phyloP scores from a whole-genome alignment of 2,329 filamentous ascomycete genomes.

The Cadophora luteo-olivacea region DNA sequence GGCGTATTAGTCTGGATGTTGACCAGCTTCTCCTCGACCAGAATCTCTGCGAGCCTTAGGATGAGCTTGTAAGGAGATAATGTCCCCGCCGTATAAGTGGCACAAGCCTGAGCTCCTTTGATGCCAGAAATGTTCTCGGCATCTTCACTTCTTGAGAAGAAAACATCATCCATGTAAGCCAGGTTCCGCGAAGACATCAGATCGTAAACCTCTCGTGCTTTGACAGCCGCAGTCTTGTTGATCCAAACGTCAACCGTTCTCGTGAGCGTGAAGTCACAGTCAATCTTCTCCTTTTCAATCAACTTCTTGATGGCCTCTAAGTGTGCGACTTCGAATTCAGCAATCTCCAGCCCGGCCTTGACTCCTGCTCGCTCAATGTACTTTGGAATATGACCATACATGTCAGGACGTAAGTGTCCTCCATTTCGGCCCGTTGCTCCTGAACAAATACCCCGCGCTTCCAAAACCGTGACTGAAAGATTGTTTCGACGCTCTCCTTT shows the following conservation, averaged over 20 bases:
- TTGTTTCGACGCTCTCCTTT: constrained; percentile 19
- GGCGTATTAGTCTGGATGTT: constrained; percentile 61
- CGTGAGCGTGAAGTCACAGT: constrained; percentile 51
- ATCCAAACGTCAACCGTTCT: constrained; percentile 47
- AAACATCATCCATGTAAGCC: constrained; percentile 29
- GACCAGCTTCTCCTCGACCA: constrained; percentile 49
- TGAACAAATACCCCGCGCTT: constrained; percentile 48
- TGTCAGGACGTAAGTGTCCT: constrained; percentile 51
- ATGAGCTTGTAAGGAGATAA: constrained; percentile 68
- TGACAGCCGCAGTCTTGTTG: constrained; percentile 41
- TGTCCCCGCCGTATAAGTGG: constrained; percentile 35
- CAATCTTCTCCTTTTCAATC: constrained; percentile 49
- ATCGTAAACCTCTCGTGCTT: constrained; percentile 25
- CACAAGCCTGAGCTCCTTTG: constrained; percentile 36
- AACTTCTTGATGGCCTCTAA: constrained; percentile 48
- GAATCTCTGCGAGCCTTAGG: constrained; percentile 55
- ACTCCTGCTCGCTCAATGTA: constrained; percentile 45
- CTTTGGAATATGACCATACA: constrained; percentile 47
- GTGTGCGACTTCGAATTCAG: constrained; percentile 49
- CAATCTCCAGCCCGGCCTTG: constrained; percentile 47
- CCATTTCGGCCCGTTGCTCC: constrained; percentile 54
- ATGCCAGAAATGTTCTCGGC: constrained; percentile 37
- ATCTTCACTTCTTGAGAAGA: constrained; percentile 22
- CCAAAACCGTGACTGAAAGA: constrained; percentile 46
- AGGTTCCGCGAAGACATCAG: constrained; percentile 30